These are phyloP conservation scores for Colletotrichum aenigma DNA, from an alignment of 2,329 filamentous ascomycete species.

Conservation along the genomic window DNA sequence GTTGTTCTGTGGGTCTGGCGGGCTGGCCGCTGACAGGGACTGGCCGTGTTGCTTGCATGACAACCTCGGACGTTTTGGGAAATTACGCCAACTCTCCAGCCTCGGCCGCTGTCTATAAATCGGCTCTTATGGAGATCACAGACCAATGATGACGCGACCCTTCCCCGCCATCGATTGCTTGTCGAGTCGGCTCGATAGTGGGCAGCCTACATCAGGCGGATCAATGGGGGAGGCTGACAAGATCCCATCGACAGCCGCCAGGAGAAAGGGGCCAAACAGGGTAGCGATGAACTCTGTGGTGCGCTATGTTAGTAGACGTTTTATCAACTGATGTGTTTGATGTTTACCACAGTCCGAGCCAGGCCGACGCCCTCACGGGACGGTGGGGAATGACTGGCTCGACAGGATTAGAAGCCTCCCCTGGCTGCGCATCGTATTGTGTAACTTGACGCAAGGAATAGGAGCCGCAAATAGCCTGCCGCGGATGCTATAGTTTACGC, in stretches of 20 bases:
- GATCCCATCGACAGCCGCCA: slow-evolving; percentile 12
- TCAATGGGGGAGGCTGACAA: slow-evolving; percentile 17
- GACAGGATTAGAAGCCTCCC: neutral
- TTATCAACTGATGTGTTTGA: slow-evolving; percentile 25
- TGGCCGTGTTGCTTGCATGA: slow-evolving; percentile 43
- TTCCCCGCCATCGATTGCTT: slow-evolving; percentile 21
- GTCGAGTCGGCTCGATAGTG: slow-evolving; percentile 12
- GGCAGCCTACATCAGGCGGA: neutral
- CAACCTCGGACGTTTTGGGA: slow-evolving; percentile 46
- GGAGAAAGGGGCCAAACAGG: neutral
- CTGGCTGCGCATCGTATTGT: neutral
- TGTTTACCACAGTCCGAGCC: slow-evolving; percentile 18
- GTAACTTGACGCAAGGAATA: neutral
- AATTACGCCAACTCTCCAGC: slow-evolving; percentile 44
- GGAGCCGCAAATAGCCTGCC: neutral
- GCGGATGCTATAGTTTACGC: neutral
- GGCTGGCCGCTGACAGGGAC: slow-evolving; percentile 30
- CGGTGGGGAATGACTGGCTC: neutral
- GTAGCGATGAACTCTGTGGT: slow-evolving; percentile 13
- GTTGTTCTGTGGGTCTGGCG: slow-evolving; percentile 44
- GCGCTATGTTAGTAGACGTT: slow-evolving; percentile 13
- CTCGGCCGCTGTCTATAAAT: slow-evolving; percentile 38
- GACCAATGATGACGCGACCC: slow-evolving; percentile 33
- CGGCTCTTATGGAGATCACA: slow-evolving; percentile 39
- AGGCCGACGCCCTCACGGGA: neutral